These are phyloP conservation scores for Balamuthia mandrillaris DNA, from an alignment of 208 protist genomes.

Conservation along the genomic window DNA sequence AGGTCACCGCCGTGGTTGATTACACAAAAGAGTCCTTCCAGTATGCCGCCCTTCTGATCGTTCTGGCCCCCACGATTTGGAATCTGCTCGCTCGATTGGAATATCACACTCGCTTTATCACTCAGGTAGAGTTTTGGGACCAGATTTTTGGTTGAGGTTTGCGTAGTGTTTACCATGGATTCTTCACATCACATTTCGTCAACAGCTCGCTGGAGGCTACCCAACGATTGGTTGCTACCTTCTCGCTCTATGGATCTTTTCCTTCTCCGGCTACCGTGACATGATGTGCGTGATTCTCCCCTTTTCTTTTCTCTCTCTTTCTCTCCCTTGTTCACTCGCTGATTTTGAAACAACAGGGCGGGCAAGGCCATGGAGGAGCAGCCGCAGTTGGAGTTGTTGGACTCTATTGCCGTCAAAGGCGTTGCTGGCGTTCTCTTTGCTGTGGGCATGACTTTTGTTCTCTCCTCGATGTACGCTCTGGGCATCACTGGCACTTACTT, in stretches of 20 bases:
- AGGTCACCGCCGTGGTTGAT: no score
- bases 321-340: neutral
- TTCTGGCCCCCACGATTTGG: constrained; percentile 77
- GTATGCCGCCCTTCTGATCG: constrained; percentile 66
- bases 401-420: constrained; percentile 26
- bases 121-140: constrained; percentile 55
- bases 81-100: constrained; percentile 84
- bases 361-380: constrained; percentile 66
- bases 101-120: constrained; percentile 78
- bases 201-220: constrained; percentile 43
- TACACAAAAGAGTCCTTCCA: constrained; percentile 30
- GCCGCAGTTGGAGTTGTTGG: constrained; percentile 38
- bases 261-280: constrained; percentile 72
- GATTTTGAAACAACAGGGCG: constrained; percentile 50
- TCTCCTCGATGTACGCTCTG: constrained; percentile 70
- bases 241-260: constrained; percentile 82
- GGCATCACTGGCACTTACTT: constrained; percentile 88
- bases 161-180: neutral
- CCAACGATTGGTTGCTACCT: constrained; percentile 77
- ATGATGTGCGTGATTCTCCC: constrained; percentile 56
- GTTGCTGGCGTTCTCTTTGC: constrained; percentile 62
- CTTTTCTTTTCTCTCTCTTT: neutral
- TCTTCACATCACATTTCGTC: no score
- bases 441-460: constrained; percentile 74
- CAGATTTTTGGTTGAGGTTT: neutral